Conservation (phyloP, 2,329 filamentous ascomycete genomes). For the Pseudogymnoascus sp. region DNA sequence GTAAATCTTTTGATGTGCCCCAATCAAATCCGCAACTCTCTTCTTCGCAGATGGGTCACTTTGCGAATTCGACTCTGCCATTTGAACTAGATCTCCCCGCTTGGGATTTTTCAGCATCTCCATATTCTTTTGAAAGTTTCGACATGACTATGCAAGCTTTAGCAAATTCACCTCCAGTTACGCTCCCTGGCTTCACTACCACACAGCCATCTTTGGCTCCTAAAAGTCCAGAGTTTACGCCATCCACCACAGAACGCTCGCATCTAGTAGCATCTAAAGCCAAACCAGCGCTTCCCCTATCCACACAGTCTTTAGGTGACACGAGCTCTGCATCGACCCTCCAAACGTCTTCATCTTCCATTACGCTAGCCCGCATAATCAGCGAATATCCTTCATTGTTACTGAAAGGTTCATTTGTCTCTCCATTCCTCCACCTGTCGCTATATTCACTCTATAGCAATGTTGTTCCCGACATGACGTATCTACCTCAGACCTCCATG, state of each 20-base stretch:
- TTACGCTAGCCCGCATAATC: constrained; percentile 9
- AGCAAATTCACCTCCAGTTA: neutral
- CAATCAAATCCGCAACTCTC: neutral
- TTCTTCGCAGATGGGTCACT: neutral
- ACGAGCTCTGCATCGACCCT: neutral
- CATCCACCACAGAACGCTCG: neutral
- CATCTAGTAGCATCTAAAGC: neutral
- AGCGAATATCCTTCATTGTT: constrained; percentile 17
- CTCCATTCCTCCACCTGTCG: constrained; percentile 16
- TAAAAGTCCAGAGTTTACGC: neutral
- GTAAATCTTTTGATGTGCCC: neutral
- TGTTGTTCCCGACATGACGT: constrained; percentile 17
- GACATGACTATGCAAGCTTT: constrained; percentile 7
- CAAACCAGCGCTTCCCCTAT: neutral
- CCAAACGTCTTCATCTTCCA: neutral
- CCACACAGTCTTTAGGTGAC: neutral
- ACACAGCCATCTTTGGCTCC: constrained; percentile 5
- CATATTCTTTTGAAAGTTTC: constrained; percentile 7
- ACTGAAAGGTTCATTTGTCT: constrained; percentile 13
- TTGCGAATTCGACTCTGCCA: neutral
- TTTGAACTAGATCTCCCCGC: constrained; percentile 7
- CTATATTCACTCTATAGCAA: constrained; percentile 15
- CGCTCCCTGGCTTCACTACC: neutral
- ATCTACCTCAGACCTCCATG: constrained; percentile 18
- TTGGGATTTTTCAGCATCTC: neutral